Percentiles rank a stretch among this genome's conserved stretches.
Evolutionary conservation across 2,329 filamentous ascomycete species (phyloP).

Genomic region (Colletotrichum ledebouriae): DNA sequence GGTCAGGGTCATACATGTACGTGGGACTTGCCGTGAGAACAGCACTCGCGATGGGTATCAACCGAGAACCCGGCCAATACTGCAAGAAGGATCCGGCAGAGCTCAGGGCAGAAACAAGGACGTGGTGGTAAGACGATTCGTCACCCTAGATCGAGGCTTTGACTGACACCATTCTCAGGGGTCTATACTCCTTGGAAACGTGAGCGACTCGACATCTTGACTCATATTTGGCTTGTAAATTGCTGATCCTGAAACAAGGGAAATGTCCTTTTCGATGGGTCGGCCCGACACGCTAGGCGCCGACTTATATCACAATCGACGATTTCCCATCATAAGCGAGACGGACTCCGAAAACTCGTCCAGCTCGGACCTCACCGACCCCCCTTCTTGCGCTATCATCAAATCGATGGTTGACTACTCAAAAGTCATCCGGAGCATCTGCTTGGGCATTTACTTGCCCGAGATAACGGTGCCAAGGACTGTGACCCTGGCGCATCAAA

Average conservation of each 20-base stretch:
- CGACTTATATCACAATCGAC: slow-evolving; percentile 62
- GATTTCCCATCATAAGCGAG: slow-evolving; percentile 46
- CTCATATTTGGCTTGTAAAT: no score
- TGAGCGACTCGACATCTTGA: slow-evolving; percentile 43
- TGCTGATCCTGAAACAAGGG: slow-evolving; percentile 46
- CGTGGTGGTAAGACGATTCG: slow-evolving; percentile 57
- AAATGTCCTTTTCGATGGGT: slow-evolving; percentile 63
- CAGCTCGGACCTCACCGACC: slow-evolving; percentile 43
- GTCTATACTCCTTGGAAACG: slow-evolving; percentile 60
- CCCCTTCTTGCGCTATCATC: slow-evolving; percentile 48
- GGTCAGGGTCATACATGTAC: slow-evolving; percentile 59
- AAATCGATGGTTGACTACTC: slow-evolving; percentile 48
- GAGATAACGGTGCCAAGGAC: slow-evolving; percentile 43
- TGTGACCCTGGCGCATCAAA: slow-evolving; percentile 44
- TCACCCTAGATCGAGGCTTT: no score
- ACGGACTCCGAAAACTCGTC: slow-evolving; percentile 24
- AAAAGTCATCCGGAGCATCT: slow-evolving; percentile 46
- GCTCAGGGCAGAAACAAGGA: slow-evolving; percentile 55
- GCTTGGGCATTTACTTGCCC: slow-evolving; percentile 46
- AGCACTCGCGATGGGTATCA: slow-evolving; percentile 62
- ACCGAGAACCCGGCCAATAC: slow-evolving; percentile 53
- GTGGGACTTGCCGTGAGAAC: slow-evolving; percentile 62
- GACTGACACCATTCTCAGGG: slow-evolving; percentile 48
- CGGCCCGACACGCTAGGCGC: slow-evolving; percentile 62
- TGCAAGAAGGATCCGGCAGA: slow-evolving; percentile 52